phyloP scores from a whole-genome alignment of 768 basidiomycete genomes.

The Lactarius sp. region DNA sequence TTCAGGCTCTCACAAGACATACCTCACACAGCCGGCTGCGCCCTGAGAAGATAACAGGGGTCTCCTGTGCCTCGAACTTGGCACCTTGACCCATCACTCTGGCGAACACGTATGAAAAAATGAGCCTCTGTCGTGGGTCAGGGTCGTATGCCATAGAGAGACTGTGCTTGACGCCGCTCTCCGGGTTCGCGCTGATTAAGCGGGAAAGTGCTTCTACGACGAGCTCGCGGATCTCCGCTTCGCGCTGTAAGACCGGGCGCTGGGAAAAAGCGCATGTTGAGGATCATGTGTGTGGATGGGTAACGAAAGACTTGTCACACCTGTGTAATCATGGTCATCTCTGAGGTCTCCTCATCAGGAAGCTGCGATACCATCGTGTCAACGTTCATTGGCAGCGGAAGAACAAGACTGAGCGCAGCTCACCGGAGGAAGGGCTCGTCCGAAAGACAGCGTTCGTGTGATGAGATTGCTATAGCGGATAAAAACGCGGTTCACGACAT shows the following conservation, averaged over 20 bases:
- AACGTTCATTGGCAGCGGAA: neutral
- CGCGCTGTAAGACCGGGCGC: constrained; percentile 26
- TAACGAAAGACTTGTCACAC: neutral
- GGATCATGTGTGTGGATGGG: neutral
- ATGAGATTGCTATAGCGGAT: constrained; percentile 69
- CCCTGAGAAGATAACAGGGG: constrained; percentile 22
- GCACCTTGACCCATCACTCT: constrained; percentile 76
- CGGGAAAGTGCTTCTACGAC: constrained; percentile 79
- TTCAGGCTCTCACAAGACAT: neutral
- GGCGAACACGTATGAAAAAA: constrained; percentile 82
- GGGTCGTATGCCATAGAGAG: constrained; percentile 71
- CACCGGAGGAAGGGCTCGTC: constrained; percentile 40
- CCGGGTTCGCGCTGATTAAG: constrained; percentile 77
- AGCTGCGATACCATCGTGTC: constrained; percentile 2
- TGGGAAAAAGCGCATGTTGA: neutral
- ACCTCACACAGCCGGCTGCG: constrained; percentile 37
- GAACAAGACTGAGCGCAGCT: constrained; percentile 2
- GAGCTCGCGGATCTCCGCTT: constrained; percentile 58
- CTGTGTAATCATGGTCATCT: neutral
- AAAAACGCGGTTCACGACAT: constrained; percentile 74
- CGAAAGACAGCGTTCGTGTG: constrained; percentile 53
- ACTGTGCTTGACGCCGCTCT: constrained; percentile 86
- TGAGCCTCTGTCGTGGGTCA: constrained; percentile 63
- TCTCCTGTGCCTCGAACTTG: constrained; percentile 60
- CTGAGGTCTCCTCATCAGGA: constrained; percentile 8